Evolutionary conservation across 2,329 filamentous ascomycete genomes (phyloP), one percentile per base, ranked within the genome.

Genomic region (Neonectria sp.): DNA sequence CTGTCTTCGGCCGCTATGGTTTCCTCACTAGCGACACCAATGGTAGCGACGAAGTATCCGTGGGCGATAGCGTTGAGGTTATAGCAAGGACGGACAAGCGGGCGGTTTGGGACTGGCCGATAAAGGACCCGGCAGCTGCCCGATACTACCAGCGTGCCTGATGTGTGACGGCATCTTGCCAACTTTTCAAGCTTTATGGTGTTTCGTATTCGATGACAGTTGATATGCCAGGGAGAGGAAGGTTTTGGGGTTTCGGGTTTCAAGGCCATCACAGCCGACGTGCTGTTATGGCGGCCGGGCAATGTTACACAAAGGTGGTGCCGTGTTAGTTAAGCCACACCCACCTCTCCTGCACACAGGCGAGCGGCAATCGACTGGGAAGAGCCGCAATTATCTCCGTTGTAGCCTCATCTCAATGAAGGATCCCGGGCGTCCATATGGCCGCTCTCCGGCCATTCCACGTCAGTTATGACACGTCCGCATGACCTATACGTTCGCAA

Each of bases 1-100:
- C 92, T 13, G 85, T 93, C 9, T 95, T 95, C 83, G 92, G 92
- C 11, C 85, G 92, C 51, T 94, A 94, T 80, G 91, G 86, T 0
- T 94, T 93, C 76, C 79, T 92, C 6, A 72, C 70, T 24, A 69
- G 73, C 13, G 67, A 62, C 9, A 52, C 70, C 12, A 70, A 69
- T 8, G 71, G 74, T 24, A 70, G 79, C 17, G 74, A 75, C 7
- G 52, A 29, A 9, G 63, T 75, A 43, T 67, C 68, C 11, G 60
- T 72, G 12, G 73, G 90, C 2, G 86, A 92, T 77, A 80, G 85
- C 52, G 85, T 91, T 66, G 73, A 77, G 31, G 86, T 92, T 52
- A 83, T 82, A 9, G 84, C 81, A 72, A 82, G 84, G 55, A 85
- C 84, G 55, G 72, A 79, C 24, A 83, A 89, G 72, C 82, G 88